Evolutionary conservation across 208 protist genomes (phyloP), one percentile per base, ranked within the genome.

Genomic region (Crithidia bombi): DNA sequence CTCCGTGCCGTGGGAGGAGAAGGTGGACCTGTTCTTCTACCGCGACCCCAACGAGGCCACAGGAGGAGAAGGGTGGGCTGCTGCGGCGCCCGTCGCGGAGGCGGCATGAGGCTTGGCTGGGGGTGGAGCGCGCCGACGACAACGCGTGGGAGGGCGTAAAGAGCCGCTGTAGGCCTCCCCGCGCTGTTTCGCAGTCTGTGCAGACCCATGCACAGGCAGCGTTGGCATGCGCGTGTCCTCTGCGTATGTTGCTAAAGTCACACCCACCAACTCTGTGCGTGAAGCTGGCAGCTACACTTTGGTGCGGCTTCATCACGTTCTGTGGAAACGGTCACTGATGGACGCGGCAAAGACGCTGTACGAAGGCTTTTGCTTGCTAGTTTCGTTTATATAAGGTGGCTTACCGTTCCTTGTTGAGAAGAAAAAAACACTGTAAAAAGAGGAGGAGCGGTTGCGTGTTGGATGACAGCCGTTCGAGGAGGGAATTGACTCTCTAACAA

Each of bases 21-120:
- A 99, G 94, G 93, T 98, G 69, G 99, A 99, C 93, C 93, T 99
- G 55, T 99, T 99, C 98, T 98, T 99, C 93, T 99, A 99, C 92
- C 92, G 98, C 69, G 95, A 99, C 81, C 85, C 94, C 23, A 97
- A 99, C 58, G 96, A 98, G 81, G 79, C 78, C 14, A 79, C 90
- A n/a, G 68, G 91, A 97, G 72, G 87, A 87, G 75, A 82, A 83
- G 50, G 73, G 57, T 32, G n/a, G n/a, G 65, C 69, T 33, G 76
- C 64, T 21, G 70, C 77, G 50, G 75, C 70, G 23, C 46, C 70
- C 30, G 73, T 49, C 21, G 71, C 62, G 28, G 81, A 89, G 75
- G 72, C 28, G 46, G 81, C n/a, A 87, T 36, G 83, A 92, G 78
- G 83, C 72, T 87, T 66, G 83, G 82, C 32, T 92, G 87, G n/a